Base-by-base conservation (phyloP, 2,329 filamentous ascomycete species). In the Claviceps spartinae region DNA sequence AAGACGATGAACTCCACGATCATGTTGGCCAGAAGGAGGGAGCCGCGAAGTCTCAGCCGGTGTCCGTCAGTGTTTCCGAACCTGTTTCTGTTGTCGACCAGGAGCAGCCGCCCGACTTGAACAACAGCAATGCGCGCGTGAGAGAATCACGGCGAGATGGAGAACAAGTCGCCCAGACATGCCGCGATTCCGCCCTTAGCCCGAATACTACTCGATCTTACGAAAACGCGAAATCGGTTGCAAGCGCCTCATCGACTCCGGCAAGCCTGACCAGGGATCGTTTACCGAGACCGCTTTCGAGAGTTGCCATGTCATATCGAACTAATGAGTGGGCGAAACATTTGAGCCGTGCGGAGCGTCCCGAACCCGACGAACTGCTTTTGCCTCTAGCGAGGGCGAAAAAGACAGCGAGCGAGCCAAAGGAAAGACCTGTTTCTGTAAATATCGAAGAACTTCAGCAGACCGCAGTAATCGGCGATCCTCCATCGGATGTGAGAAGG, bases 311-410 rank as follows among this genome's bases (percentile, higher is more conserved):
- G 64, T 86, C 85, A 0, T 95, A 93, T 63, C 81, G 91, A 53
- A 96, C 89, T 1, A 95, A 95, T 57, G 91, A 97, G 68, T 97
- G 91, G 91, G 88, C 89, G 0, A 96, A 95, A 65, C 88, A 95
- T 65, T 74, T 95, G 11, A 81, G 82, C 56, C 72, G 78, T 43
- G 89, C 91, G 6, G 90, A 96, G 16, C 70, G 72, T 5, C 88
- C 88, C 1, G 77, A 82, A 47, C 66, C 77, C 0, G 83, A 88
- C 7, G 76, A 81, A 2, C 65, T 86, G 13, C 72, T 77, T 24
- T 62, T 79, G 4, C 62, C 75, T 56, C 48, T 53, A 6, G 45
- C 45, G 60, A 55, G 48, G 40, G 22, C 51, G 0, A 53, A 45
- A 18, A 58, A 58, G 30, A 52, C 40, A 3, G 43, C 40, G 9